Base-by-base conservation (phyloP, 2,329 filamentous ascomycete species). In the Botrytis cinerea region DNA sequence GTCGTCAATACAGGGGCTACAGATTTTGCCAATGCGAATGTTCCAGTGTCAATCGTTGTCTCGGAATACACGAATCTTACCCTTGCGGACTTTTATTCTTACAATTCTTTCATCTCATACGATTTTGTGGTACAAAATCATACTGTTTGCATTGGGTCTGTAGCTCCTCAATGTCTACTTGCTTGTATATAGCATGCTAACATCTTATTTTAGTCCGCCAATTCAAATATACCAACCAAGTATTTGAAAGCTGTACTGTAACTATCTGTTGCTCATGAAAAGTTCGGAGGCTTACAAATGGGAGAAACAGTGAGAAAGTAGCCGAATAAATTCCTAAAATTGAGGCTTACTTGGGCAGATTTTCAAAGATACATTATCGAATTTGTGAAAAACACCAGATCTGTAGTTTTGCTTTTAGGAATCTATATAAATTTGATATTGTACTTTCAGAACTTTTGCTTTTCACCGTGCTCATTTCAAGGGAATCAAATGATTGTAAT, bases 61-160 rank as follows among this genome's bases (percentile, higher is more conserved):
- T 43, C 35, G 38, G 12, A 62, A 43, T 62, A 62, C 38, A 62
- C 35, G 38, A 62, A 62, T 62, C 38, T 40, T n/a, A 62, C 35
- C 35, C 38, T 62, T 62, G 38, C 60, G 60, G 35, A 62, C 1
- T 62, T 62, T 43, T 62, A 62, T 62, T 62, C 60, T 18, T 40
- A 62, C 22, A 43, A 62, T 43, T n/a, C 2, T n/a, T 62, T 43
- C 18, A 40, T 62, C 25, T 43, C 60, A n/a, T n/a, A 62, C 8
- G 38, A 16, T 43, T 62, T 62, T 43, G 60, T 62, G 35, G 10
- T 40, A 62, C 35, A 62, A 43, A 62, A 62, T 43, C 35, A n/a
- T 62, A n/a, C 60, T 40, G 14, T 43, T 62, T 62, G 60, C 38
- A 43, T 62, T 62, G 25, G 38, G 38, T 62, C n/a, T 3, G 60